Evolutionary conservation across 208 protist genomes (phyloP).

Genomic region (Trichomonas tenax): DNA sequence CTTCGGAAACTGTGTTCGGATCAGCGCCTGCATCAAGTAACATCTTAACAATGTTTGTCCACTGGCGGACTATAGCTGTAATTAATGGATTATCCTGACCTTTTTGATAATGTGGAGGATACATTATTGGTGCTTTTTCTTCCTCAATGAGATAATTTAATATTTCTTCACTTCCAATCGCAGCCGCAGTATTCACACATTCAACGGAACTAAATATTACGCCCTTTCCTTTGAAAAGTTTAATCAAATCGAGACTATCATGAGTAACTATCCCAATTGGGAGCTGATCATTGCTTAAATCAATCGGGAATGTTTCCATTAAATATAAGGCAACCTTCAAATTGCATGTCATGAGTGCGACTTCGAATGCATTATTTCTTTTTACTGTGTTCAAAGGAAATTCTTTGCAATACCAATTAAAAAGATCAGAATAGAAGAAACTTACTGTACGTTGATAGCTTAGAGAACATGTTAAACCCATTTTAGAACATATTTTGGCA

Average conservation of each 20-base stretch:
- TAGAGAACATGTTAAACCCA: not conserved
- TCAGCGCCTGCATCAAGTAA: not conserved
- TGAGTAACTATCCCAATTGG: not conserved
- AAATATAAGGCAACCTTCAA: not conserved
- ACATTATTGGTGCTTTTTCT: not conserved
- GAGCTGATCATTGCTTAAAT: not conserved
- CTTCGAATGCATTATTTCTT: not conserved
- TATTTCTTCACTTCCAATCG: not conserved
- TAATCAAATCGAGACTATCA: not conserved
- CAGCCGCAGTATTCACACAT: not conserved
- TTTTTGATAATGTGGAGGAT: not conserved
- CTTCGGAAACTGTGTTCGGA: not conserved
- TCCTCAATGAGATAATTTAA: not conserved
- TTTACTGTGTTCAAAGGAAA: not conserved
- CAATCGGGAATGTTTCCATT: not conserved
- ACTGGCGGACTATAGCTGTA: not conserved
- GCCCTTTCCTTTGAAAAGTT: not conserved
- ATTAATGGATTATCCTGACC: not conserved
- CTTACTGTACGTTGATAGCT: not conserved
- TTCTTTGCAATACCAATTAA: not conserved
- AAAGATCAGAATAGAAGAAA: not conserved
- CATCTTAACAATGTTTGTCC: not conserved
- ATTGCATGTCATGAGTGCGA: not conserved
- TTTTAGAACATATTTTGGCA: not conserved
- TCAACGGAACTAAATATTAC: not conserved